Percentiles rank a stretch among this genome's conserved stretches.
These are phyloP conservation scores for Metarhizium humberi DNA, from an alignment of 2,329 filamentous ascomycete genomes.

Conservation along the genomic window DNA sequence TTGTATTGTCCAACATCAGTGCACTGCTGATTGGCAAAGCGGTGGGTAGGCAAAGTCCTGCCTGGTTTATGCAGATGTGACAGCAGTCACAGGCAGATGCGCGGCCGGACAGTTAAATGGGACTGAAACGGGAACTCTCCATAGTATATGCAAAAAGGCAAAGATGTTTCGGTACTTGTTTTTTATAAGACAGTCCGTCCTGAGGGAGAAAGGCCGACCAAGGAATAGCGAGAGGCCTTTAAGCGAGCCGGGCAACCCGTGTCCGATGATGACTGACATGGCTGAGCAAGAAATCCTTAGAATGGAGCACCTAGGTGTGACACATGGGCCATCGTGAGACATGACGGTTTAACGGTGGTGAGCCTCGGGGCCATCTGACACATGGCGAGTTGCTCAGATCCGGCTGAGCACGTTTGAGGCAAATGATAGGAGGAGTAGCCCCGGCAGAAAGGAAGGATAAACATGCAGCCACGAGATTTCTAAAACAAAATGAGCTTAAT, in stretches of 20 bases:
- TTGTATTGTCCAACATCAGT: neutral
- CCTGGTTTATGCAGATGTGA: neutral
- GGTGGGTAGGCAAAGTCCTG: no score
- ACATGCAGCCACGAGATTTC: neutral
- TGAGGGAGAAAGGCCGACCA: no score
- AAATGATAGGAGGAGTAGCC: neutral
- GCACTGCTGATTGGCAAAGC: neutral
- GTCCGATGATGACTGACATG: neutral
- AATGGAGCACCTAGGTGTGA: no score
- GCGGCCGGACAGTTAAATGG: neutral
- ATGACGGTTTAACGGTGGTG: neutral
- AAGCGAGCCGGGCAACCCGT: neutral
- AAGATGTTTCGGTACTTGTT: no score
- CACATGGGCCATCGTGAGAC: no score
- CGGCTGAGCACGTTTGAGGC: neutral
- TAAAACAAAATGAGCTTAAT: no score
- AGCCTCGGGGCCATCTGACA: neutral
- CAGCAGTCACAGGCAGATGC: neutral
- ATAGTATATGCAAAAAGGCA: no score
- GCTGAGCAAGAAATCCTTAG: neutral
- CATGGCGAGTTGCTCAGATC: no score
- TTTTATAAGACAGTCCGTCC: no score
- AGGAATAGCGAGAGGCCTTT: neutral
- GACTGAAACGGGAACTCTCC: neutral
- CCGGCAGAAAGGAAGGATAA: neutral